A percentile compares a stretch with the other conserved stretches of the same genome.
Evolutionary conservation across 352 stramenopile genomes (phyloP).

Genomic region (Phytophthora foliorum): DNA sequence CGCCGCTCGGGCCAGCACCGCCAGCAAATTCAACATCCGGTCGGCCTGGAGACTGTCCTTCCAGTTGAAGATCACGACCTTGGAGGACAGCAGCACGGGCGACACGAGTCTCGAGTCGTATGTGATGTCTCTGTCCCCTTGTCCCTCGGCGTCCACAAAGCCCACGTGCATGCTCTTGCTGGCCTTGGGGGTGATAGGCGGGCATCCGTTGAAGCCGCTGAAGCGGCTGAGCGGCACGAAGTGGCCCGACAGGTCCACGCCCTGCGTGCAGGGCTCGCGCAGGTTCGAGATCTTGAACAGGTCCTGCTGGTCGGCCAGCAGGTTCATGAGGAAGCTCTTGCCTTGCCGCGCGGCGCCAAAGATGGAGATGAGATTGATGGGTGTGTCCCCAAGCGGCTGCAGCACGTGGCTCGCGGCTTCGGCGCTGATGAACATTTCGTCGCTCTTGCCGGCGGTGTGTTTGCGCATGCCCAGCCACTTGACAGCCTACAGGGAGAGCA

Average conservation of each 20-base stretch:
- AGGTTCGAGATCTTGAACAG: slow-evolving; percentile 91
- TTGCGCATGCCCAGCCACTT: slow-evolving; percentile 87
- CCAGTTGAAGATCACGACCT: slow-evolving; percentile 92
- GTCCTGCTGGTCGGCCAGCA: slow-evolving; percentile 87
- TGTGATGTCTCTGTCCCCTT: slow-evolving; percentile 88
- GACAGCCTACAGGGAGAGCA: slow-evolving; percentile 57
- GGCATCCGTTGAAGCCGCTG: slow-evolving; percentile 76
- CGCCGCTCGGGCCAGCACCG: slow-evolving; percentile 78
- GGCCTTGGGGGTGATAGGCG: slow-evolving; percentile 35
- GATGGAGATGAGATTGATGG: slow-evolving; percentile 88
- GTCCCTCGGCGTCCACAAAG: slow-evolving; percentile 88
- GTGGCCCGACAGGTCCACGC: slow-evolving; percentile 83
- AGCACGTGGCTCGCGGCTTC: slow-evolving; percentile 73
- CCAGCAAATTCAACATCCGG: slow-evolving; percentile 87
- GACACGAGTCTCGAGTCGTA: slow-evolving; percentile 90
- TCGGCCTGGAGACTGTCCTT: slow-evolving; percentile 90
- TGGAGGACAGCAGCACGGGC: slow-evolving; percentile 85
- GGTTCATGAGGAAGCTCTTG: slow-evolving; percentile 91
- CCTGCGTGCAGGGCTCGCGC: slow-evolving; percentile 87
- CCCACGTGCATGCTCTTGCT: slow-evolving; percentile 72
- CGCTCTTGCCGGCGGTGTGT: slow-evolving; percentile 47
- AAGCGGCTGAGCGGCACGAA: slow-evolving; percentile 79
- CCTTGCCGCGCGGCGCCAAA: slow-evolving; percentile 87
- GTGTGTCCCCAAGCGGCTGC: slow-evolving; percentile 64
- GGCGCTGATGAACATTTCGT: slow-evolving; percentile 77